A percentile compares a stretch with the other conserved stretches of the same genome.
phyloP scores from a whole-genome alignment of 805 yeast species.

The Kazachstania africana region DNA sequence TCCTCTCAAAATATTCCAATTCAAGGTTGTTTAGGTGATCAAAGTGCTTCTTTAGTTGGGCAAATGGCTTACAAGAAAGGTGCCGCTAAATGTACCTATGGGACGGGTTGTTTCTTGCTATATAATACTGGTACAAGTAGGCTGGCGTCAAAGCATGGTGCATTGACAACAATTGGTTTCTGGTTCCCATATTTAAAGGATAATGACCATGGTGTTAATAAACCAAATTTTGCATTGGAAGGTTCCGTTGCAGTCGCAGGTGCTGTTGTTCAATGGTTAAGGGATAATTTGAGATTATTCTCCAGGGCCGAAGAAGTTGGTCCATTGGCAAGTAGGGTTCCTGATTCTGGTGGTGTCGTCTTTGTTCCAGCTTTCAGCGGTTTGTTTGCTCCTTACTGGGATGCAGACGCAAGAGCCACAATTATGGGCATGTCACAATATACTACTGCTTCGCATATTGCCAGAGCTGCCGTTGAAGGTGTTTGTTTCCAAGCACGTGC shows the following conservation, averaged over 20 bases:
- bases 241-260: slow-evolving; percentile 97
- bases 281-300: slow-evolving; percentile 79
- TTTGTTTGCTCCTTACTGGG: slow-evolving; percentile 93
- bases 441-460: slow-evolving; percentile 84
- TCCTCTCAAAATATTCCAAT: slow-evolving; percentile 52
- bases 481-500: slow-evolving; percentile 91
- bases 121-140: slow-evolving; percentile 75
- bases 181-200: slow-evolving; percentile 60
- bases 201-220: slow-evolving; percentile 19
- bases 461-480: slow-evolving; percentile 91
- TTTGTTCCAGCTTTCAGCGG: slow-evolving; percentile 95
- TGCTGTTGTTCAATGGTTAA: slow-evolving; percentile 83
- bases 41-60: slow-evolving; percentile 86
- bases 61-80: slow-evolving; percentile 78
- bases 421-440: slow-evolving; percentile 88
- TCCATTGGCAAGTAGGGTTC: slow-evolving; percentile 74
- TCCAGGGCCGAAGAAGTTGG: slow-evolving; percentile 79
- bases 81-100: slow-evolving; percentile 89
- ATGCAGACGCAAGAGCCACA: slow-evolving; percentile 82
- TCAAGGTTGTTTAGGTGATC: slow-evolving; percentile 89
- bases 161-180: slow-evolving; percentile 80
- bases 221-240: slow-evolving; percentile 82
- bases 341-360: slow-evolving; percentile 79
- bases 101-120: slow-evolving; percentile 87
- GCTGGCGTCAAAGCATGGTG: slow-evolving; percentile 64